phyloP scores from a whole-genome alignment of 2,329 filamentous ascomycete genomes.

The Fusarium nodosum region DNA sequence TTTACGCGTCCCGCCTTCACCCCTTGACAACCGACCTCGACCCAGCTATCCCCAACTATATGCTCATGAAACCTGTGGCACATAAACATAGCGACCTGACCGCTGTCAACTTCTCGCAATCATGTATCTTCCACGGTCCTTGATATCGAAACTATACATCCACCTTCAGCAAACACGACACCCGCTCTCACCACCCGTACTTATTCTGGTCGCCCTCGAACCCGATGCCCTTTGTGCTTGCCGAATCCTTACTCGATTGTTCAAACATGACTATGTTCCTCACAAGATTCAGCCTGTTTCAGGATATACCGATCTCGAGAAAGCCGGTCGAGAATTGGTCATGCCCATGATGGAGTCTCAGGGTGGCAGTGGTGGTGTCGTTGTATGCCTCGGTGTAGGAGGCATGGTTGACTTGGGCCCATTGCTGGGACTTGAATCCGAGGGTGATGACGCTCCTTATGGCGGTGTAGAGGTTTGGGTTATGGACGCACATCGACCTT shows the following conservation, averaged over 20 bases:
- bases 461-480: slow-evolving; percentile 96
- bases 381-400: slow-evolving; percentile 92
- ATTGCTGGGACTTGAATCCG: slow-evolving; percentile 77
- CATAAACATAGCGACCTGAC: slow-evolving; percentile 32
- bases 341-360: slow-evolving; percentile 86
- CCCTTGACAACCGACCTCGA: slow-evolving; percentile 20
- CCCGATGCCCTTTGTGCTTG: slow-evolving; percentile 96
- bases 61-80: slow-evolving; percentile 48
- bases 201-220: slow-evolving; percentile 93
- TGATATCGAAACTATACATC: slow-evolving; percentile 91
- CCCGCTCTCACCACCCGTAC: slow-evolving; percentile 89
- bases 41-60: slow-evolving; percentile 22
- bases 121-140: slow-evolving; percentile 95
- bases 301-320: slow-evolving; percentile 90
- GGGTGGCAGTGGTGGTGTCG: slow-evolving; percentile 88
- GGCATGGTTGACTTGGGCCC: slow-evolving; percentile 89
- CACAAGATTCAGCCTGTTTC: slow-evolving; percentile 97
- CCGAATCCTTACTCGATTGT: slow-evolving; percentile 90
- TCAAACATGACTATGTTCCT: slow-evolving; percentile 97
- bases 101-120: slow-evolving; percentile 38
- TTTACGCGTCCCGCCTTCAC: slow-evolving; percentile 42
- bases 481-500: slow-evolving; percentile 89
- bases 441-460: slow-evolving; percentile 75
- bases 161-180: slow-evolving; percentile 89
- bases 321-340: slow-evolving; percentile 82